Conservation (phyloP, 345 rosid genomes). For the Eucalyptus lansdowneana region DNA sequence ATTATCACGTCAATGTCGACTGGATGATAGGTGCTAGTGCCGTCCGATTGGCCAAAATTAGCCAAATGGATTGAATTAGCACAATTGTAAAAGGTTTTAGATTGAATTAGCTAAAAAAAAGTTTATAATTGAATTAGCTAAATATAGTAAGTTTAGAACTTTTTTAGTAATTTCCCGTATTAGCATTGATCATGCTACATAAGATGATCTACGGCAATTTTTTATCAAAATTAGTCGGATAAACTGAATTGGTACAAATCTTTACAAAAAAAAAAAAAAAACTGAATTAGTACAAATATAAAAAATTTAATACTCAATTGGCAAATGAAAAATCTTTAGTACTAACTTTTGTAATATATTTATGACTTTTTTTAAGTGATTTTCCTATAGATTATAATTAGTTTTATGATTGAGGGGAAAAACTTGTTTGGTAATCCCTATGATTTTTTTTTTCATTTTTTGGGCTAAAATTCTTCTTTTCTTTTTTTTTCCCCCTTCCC, state of each 20-base stretch:
- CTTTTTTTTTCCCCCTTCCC: fast-evolving
- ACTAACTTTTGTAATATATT: fast-evolving
- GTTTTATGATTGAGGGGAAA: not conserved
- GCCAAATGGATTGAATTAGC: fast-evolving
- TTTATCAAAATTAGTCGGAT: too few species aligned
- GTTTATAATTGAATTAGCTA: too few species aligned
- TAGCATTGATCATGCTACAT: too few species aligned
- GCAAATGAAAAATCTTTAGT: too few species aligned
- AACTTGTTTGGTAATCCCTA: not conserved
- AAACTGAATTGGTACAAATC: too few species aligned
- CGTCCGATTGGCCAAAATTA: fast-evolving
- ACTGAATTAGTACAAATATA: fast-evolving
- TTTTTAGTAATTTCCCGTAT: fast-evolving
- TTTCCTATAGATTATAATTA: too few species aligned
- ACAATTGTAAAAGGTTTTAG: fast-evolving
- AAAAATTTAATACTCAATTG: too few species aligned
- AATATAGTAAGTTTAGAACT: fast-evolving
- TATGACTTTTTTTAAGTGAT: too few species aligned
- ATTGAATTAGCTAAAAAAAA: too few species aligned
- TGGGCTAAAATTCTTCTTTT: not conserved
- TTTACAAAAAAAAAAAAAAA: too few species aligned
- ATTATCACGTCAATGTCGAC: fast-evolving
- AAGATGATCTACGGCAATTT: fast-evolving
- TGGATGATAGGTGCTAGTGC: fast-evolving
- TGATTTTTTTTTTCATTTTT: not conserved